A percentile compares a stretch with the other conserved stretches of the same genome.
phyloP scores from a whole-genome alignment of 108 stramenopile genomes.

The Cylindrotheca closterium region DNA sequence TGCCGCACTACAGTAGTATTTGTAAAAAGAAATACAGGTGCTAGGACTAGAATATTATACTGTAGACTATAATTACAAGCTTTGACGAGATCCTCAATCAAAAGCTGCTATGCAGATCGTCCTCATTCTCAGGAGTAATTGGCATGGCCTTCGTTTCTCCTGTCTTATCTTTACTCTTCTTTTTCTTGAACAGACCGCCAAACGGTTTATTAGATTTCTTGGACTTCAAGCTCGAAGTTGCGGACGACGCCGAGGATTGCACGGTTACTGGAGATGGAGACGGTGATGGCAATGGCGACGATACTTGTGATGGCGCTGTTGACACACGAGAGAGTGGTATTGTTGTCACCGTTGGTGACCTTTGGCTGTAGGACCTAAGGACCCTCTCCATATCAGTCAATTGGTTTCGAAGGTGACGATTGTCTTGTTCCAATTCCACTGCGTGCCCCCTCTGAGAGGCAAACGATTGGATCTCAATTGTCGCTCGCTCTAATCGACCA shows the following conservation, averaged over 20 bases:
- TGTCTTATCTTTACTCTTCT: neutral
- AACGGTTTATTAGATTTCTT: neutral
- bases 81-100: too few species aligned
- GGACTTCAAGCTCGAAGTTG: neutral
- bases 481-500: slow-evolving; percentile 38
- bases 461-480: slow-evolving; percentile 27
- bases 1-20: too few species aligned
- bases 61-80: too few species aligned
- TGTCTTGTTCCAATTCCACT: slow-evolving; percentile 63
- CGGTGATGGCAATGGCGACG: too few species aligned
- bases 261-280: too few species aligned
- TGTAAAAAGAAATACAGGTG: too few species aligned
- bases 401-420: slow-evolving; percentile 43
- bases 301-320: too few species aligned
- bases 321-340: neutral
- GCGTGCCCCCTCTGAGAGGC: slow-evolving; percentile 60
- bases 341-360: neutral
- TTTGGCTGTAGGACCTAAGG: neutral
- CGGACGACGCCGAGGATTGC: too few species aligned
- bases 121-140: neutral
- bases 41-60: too few species aligned
- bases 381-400: slow-evolving; percentile 55
- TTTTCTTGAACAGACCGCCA: neutral
- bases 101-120: too few species aligned
- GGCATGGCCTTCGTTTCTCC: neutral